Conservation (phyloP, 164 flowering plant species). For the Magnolia kwangsiensis region DNA sequence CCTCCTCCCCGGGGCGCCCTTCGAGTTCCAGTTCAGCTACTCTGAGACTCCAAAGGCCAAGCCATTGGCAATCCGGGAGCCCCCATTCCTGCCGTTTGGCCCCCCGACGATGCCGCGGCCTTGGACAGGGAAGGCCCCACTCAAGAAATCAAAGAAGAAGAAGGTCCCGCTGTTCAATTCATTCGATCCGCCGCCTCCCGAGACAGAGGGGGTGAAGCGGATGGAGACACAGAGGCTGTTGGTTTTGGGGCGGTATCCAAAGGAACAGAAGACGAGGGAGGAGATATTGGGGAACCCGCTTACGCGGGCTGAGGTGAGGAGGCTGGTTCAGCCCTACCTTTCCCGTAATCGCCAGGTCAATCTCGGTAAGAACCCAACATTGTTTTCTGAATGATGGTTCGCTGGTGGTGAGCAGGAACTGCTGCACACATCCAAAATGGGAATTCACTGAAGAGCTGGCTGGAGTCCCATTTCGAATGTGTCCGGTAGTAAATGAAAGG, state of each 20-base stretch:
- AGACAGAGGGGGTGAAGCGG: constrained; percentile 35
- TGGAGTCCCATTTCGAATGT: no score
- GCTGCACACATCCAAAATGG: no score
- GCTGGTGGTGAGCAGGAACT: no score
- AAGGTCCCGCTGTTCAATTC: constrained; percentile 60
- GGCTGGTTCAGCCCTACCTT: constrained; percentile 55
- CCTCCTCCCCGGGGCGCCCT: constrained; percentile 86
- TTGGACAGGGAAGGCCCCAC: constrained; percentile 95
- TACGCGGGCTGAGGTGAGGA: constrained; percentile 50
- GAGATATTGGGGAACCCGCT: constrained; percentile 80
- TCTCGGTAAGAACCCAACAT: constrained; percentile 52
- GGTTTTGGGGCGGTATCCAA: constrained; percentile 40
- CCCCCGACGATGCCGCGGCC: constrained; percentile 93
- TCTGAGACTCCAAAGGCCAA: constrained; percentile 86
- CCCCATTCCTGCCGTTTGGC: constrained; percentile 86
- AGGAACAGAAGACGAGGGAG: constrained; percentile 47
- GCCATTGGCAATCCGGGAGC: constrained; percentile 85
- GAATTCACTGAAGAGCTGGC: no score
- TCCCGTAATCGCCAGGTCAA: constrained; percentile 80
- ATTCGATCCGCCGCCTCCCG: constrained; percentile 36
- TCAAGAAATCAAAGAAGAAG: constrained; percentile 54
- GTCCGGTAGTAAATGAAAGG: no score
- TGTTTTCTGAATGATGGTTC: no score
- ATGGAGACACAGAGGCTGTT: constrained; percentile 54
- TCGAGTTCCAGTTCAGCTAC: constrained; percentile 91